These are phyloP conservation scores for Saprolegnia parasitica DNA, from an alignment of 352 stramenopile genomes.

Conservation along the genomic window DNA sequence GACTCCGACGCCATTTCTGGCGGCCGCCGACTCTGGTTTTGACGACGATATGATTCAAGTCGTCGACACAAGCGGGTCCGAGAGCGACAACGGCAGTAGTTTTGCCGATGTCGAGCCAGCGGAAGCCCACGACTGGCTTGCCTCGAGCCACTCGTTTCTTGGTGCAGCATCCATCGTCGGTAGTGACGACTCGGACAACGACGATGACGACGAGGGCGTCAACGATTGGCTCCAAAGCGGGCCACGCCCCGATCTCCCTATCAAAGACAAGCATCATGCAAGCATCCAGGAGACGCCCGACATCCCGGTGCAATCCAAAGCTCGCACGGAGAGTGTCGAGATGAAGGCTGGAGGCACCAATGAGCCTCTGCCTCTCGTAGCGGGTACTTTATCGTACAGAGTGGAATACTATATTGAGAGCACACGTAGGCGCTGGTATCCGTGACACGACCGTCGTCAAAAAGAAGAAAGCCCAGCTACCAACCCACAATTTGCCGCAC, in stretches of 20 bases:
- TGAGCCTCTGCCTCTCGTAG: not conserved
- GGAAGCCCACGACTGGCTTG: slow-evolving; percentile 12
- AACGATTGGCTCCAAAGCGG: not conserved
- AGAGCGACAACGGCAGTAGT: not conserved
- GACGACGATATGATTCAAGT: not conserved
- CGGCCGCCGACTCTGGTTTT: not conserved
- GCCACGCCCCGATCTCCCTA: not conserved
- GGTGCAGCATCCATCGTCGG: not conserved
- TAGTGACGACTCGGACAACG: not conserved
- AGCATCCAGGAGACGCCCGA: too few species aligned
- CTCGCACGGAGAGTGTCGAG: too few species aligned
- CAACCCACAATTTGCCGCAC: slow-evolving; percentile 68
- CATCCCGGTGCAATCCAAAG: too few species aligned
- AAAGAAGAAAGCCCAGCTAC: slow-evolving; percentile 73
- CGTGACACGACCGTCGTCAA: slow-evolving; percentile 77
- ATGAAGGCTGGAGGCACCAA: too few species aligned
- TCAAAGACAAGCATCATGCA: not conserved
- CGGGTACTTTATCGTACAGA: not conserved
- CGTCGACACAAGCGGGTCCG: slow-evolving; percentile 4
- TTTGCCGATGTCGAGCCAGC: not conserved
- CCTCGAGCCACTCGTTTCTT: not conserved
- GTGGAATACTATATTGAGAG: not conserved
- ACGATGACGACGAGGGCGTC: not conserved
- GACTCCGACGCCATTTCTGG: too few species aligned
- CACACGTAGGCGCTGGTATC: slow-evolving; percentile 36